A percentile compares a stretch with the other conserved stretches of the same genome.
phyloP scores from a whole-genome alignment of 306 rosid genomes.

The Crotalaria pallida region DNA sequence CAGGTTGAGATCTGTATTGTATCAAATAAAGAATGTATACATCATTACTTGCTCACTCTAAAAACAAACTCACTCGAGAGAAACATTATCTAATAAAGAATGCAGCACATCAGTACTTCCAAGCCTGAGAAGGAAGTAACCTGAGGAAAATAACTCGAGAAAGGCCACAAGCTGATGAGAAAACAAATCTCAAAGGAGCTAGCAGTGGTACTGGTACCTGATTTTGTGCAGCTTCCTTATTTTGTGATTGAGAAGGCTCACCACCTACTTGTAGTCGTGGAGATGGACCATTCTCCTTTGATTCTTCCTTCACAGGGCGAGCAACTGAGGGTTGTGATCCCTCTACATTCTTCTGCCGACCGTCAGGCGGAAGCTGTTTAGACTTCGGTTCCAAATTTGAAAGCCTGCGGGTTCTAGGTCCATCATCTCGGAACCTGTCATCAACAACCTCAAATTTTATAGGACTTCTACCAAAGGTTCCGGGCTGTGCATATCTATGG shows the following conservation, averaged over 20 bases:
- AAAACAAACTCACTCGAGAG: no score
- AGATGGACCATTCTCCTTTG: slow-evolving; percentile 26
- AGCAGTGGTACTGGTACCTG: not conserved
- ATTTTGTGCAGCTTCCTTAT: not conserved
- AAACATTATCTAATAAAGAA: not conserved
- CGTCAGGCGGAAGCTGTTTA: slow-evolving; percentile 23
- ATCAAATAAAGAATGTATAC: no score
- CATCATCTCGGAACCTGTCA: slow-evolving; percentile 62
- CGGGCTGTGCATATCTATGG: slow-evolving; percentile 33
- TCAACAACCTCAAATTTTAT: slow-evolving; percentile 74
- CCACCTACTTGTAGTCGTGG: slow-evolving; percentile 31
- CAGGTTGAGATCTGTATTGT: no score
- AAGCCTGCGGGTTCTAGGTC: slow-evolving; percentile 28
- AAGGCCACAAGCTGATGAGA: not conserved
- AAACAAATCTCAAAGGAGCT: not conserved
- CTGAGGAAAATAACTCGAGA: not conserved
- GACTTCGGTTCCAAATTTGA: slow-evolving; percentile 39
- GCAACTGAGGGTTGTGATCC: slow-evolving; percentile 19
- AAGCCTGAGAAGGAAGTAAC: not conserved
- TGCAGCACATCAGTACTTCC: not conserved
- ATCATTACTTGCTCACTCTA: no score
- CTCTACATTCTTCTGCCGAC: slow-evolving; percentile 23
- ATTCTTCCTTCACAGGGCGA: slow-evolving; percentile 12
- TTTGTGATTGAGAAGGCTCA: slow-evolving; percentile 22
- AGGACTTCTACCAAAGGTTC: slow-evolving; percentile 39